These are phyloP conservation scores for Scytalidium sp. DNA, from an alignment of 2,329 filamentous ascomycete genomes.

Conservation along the genomic window DNA sequence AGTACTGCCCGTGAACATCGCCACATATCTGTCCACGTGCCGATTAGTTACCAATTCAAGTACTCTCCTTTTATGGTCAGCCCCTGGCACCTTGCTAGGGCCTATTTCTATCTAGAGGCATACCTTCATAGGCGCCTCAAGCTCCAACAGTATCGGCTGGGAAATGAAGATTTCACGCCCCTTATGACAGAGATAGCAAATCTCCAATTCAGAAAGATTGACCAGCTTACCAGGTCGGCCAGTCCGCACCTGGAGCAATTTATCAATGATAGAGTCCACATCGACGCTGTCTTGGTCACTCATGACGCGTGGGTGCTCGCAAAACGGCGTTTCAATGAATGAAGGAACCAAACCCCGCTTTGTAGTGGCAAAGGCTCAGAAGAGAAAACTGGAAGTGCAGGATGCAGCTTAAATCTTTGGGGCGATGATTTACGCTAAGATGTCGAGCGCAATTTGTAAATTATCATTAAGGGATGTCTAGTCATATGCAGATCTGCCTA, in stretches of 20 bases:
- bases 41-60: background rate
- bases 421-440: too few relatives aligned
- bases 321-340: too few relatives aligned
- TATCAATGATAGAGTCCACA: slow-evolving; percentile 98
- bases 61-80: background rate
- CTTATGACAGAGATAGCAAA: slow-evolving; percentile 96
- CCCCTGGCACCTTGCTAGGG: too few relatives aligned
- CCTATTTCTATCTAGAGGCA: too few relatives aligned
- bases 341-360: too few relatives aligned
- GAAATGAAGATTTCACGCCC: slow-evolving; percentile 99
- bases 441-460: too few relatives aligned
- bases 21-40: slow-evolving; percentile 77
- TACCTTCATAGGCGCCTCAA: slow-evolving; percentile 99
- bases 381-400: too few relatives aligned
- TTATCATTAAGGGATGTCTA: too few relatives aligned
- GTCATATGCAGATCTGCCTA: too few relatives aligned
- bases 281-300: slow-evolving; percentile 87
- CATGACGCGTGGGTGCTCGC: too few relatives aligned
- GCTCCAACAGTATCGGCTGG: slow-evolving; percentile 94
- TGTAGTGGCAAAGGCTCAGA: too few relatives aligned
- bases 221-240: slow-evolving; percentile 98
- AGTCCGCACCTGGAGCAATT: slow-evolving; percentile 93
- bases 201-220: slow-evolving; percentile 93
- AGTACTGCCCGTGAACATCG: slow-evolving; percentile 99
- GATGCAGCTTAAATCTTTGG: too few relatives aligned